Percentiles rank a stretch among this genome's conserved stretches.
Evolutionary conservation across 306 rosid genomes (phyloP).

Genomic region (Gastrolobium villosum): DNA sequence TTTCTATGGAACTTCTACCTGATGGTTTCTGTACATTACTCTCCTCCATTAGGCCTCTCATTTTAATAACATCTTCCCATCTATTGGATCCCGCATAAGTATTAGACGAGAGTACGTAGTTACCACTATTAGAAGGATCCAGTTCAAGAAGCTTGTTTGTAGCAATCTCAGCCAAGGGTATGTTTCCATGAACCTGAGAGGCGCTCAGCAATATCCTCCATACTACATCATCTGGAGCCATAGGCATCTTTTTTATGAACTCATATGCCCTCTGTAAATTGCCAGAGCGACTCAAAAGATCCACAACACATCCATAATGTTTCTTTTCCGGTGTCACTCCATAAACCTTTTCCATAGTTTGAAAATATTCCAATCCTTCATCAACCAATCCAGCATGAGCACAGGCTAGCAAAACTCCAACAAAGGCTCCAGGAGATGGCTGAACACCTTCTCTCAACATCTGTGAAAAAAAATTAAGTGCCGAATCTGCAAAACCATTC

Average conservation of each 20-base stretch:
- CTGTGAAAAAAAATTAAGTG: conserved; percentile 64
- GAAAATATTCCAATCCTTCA: conserved; percentile 75
- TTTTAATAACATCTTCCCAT: conserved; percentile 87
- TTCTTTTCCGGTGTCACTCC: conserved; percentile 81
- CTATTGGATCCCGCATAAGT: conserved; percentile 76
- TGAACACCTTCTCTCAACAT: conserved; percentile 70
- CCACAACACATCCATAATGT: conserved; percentile 83
- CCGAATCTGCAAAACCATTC: conserved; percentile 80
- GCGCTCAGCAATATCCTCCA: conserved; percentile 89
- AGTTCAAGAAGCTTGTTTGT: conserved; percentile 74
- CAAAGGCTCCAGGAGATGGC: conserved; percentile 80
- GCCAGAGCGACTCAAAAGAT: conserved; percentile 88
- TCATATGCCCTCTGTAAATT: conserved; percentile 74
- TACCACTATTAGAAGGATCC: conserved; percentile 80
- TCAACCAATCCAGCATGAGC: conserved; percentile 88
- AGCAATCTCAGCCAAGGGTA: conserved; percentile 78
- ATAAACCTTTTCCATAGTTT: conserved; percentile 74
- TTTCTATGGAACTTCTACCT: conserved; percentile 80
- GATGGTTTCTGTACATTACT: conserved; percentile 78
- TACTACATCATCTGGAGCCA: conserved; percentile 70
- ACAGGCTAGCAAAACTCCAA: conserved; percentile 83
- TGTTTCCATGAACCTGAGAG: conserved; percentile 81
- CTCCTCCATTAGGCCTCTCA: conserved; percentile 74
- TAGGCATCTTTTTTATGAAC: conserved; percentile 75
- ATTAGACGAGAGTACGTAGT: conserved; percentile 78